These are phyloP conservation scores for Magnolia kwangsiensis DNA, from an alignment of 164 flowering plant genomes.

Conservation along the genomic window DNA sequence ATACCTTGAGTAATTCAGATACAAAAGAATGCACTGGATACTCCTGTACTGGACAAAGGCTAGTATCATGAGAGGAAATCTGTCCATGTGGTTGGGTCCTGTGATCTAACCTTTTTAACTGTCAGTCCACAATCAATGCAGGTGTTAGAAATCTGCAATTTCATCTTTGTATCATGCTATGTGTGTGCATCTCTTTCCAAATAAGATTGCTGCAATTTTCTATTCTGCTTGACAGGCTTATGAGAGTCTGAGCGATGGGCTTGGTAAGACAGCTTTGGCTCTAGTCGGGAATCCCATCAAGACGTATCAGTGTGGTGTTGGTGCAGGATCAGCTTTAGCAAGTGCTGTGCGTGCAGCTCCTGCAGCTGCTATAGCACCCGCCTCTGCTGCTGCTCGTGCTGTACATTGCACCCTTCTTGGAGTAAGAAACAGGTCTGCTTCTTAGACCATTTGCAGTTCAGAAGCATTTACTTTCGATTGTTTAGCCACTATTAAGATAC, in stretches of 20 bases:
- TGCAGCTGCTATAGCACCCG: constrained; percentile 88
- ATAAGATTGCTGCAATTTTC: neutral
- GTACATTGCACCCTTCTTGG: constrained; percentile 89
- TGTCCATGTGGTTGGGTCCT: too few relatives aligned
- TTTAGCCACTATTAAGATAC: neutral
- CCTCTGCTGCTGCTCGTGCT: constrained; percentile 82
- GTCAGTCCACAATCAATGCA: too few relatives aligned
- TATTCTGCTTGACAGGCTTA: constrained; percentile 50
- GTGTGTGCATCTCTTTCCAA: too few relatives aligned
- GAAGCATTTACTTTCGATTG: neutral
- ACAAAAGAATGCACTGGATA: too few relatives aligned
- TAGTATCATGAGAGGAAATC: too few relatives aligned
- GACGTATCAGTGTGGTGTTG: constrained; percentile 70
- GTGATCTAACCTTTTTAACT: too few relatives aligned
- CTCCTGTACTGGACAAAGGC: too few relatives aligned
- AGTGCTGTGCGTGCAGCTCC: constrained; percentile 85
- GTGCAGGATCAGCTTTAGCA: constrained; percentile 83
- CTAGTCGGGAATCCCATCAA: constrained; percentile 74
- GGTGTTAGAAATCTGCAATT: too few relatives aligned
- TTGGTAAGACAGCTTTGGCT: constrained; percentile 81
- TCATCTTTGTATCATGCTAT: too few relatives aligned
- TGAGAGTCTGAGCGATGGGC: constrained; percentile 79
- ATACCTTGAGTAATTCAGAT: too few relatives aligned
- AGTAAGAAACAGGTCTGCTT: constrained; percentile 70
- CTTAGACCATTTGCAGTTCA: neutral